Conservation (phyloP, 2,329 filamentous ascomycete species). For the Cladosporium velox region DNA sequence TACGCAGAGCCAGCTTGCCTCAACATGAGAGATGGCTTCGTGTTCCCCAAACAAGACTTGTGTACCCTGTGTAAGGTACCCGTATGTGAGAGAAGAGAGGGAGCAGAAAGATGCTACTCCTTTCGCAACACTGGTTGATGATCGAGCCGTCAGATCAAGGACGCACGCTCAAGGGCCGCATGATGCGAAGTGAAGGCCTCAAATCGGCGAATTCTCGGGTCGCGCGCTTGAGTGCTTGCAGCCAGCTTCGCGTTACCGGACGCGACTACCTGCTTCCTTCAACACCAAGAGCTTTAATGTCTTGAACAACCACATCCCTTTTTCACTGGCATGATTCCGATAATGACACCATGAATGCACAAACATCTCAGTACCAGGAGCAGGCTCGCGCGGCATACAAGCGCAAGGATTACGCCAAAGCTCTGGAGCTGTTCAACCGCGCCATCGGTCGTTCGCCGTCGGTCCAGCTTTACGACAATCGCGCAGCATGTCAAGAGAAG, state of each 20-base stretch:
- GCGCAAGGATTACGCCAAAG: slow-evolving; percentile 45
- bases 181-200: neutral
- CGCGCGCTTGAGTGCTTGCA: neutral
- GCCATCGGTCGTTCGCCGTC: slow-evolving; percentile 35
- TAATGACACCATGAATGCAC: slow-evolving; percentile 8
- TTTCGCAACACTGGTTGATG: too few species aligned
- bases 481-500: slow-evolving; percentile 58
- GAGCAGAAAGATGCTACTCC: neutral
- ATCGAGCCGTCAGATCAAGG: neutral
- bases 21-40: neutral
- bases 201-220: neutral
- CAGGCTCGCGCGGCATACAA: slow-evolving; percentile 48
- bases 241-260: neutral
- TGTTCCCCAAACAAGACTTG: neutral
- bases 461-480: slow-evolving; percentile 53
- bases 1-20: too few species aligned
- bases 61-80: neutral
- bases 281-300: neutral
- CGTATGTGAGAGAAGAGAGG: neutral
- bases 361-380: slow-evolving; percentile 33
- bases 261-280: neutral
- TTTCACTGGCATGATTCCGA: neutral
- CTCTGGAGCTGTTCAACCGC: slow-evolving; percentile 41
- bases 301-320: neutral
- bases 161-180: neutral